These are phyloP conservation scores for Periconia macrospinosa DNA, from an alignment of 2,329 filamentous ascomycete species.

Conservation along the genomic window DNA sequence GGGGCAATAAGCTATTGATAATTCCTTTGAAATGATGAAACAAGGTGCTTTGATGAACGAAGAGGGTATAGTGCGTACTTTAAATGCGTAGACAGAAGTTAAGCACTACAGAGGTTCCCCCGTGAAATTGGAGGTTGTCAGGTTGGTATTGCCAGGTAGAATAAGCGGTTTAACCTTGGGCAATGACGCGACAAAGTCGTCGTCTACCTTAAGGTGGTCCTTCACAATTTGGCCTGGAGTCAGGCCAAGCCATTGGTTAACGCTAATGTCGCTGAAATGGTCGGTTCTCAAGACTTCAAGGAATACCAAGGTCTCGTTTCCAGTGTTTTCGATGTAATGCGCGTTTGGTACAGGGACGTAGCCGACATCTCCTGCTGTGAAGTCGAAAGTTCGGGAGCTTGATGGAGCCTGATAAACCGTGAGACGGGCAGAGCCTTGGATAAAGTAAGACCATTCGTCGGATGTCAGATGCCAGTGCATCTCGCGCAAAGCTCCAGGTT, in stretches of 20 bases:
- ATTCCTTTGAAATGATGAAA: no score
- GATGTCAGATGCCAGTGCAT: constrained; percentile 65
- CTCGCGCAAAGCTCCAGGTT: constrained; percentile 67
- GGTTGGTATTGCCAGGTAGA: constrained; percentile 40
- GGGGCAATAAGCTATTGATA: no score
- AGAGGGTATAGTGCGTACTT: neutral
- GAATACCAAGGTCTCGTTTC: constrained; percentile 59
- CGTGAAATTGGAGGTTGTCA: constrained; percentile 43
- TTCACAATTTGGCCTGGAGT: constrained; percentile 46
- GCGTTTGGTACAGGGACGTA: constrained; percentile 59
- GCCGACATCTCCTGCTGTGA: constrained; percentile 61
- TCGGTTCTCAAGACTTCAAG: constrained; percentile 61
- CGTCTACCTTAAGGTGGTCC: constrained; percentile 31
- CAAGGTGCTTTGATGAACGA: neutral
- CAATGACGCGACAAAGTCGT: constrained; percentile 29
- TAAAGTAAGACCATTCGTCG: constrained; percentile 65
- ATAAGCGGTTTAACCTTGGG: constrained; percentile 45
- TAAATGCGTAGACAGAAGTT: neutral
- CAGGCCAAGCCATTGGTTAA: constrained; percentile 62
- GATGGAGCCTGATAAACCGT: constrained; percentile 59
- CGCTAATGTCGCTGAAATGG: constrained; percentile 57
- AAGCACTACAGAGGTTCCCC: constrained; percentile 11
- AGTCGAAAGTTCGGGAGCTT: constrained; percentile 60
- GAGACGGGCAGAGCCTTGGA: constrained; percentile 58
- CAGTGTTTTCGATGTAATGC: constrained; percentile 66